Base-by-base conservation (phyloP, 257 asterid species). In the Haberlea rhodopensis region DNA sequence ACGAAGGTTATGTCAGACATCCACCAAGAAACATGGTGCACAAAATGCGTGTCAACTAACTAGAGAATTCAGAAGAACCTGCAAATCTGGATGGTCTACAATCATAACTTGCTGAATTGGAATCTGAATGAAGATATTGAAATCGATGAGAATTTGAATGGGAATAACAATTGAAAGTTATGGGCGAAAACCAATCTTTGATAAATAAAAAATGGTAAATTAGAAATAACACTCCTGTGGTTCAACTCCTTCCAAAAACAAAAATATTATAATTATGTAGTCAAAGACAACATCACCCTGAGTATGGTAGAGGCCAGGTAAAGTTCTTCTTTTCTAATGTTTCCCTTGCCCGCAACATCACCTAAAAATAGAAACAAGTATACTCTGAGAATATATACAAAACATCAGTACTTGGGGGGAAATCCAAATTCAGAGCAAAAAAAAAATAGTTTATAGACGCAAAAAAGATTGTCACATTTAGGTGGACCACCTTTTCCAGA, bases 21-120 rank as follows among this genome's bases (percentile, higher is more conserved):
- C n/a, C n/a, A n/a, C n/a, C n/a, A n/a, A n/a, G n/a, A n/a, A n/a
- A n/a, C n/a, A n/a, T n/a, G n/a, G n/a, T n/a, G n/a, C n/a, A n/a
- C n/a, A n/a, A n/a, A n/a, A n/a, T n/a, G n/a, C n/a, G n/a, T n/a
- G n/a, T n/a, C n/a, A n/a, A n/a, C n/a, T n/a, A n/a, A n/a, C n/a
- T n/a, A n/a, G n/a, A n/a, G n/a, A n/a, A n/a, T n/a, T n/a, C n/a
- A n/a, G n/a, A n/a, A n/a, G 34, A 66, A 89, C 98, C 97, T 87
- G 94, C 71, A 92, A 53, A 73, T 83, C 86, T 66, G 94, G 95
- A 79, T 92, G 94, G 71, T 89, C 91, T 19, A 87, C 73, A 74
- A 87, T 68, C 76, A 80, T 89, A 74, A 89, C 99, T 65, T 81
- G 94, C 60, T 78, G 73, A 18, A 73, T 46, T 5, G 91, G 89